Percentiles rank a stretch among this genome's conserved stretches.
These are phyloP conservation scores for Thelephora terrestris DNA, from an alignment of 1,284 basidiomycete genomes.

Conservation along the genomic window DNA sequence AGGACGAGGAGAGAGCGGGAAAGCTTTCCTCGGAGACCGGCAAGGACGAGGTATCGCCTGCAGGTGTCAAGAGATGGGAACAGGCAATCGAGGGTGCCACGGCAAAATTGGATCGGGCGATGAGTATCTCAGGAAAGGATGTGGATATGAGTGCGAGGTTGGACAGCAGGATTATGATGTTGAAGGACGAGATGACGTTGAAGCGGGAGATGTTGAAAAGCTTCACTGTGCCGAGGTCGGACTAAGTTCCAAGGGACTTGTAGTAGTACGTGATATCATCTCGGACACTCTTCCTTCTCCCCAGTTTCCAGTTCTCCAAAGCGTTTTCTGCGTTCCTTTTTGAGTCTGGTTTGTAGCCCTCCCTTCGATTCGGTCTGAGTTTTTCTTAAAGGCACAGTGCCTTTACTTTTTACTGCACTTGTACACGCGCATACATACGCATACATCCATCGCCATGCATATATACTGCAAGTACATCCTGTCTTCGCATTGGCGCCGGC, in stretches of 20 bases:
- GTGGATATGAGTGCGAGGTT: conserved; percentile 57
- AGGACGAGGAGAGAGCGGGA: conserved; percentile 16
- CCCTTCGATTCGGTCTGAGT: too few relatives aligned
- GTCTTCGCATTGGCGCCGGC: background rate
- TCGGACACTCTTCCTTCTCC: too few relatives aligned
- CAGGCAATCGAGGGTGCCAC: conserved; percentile 35
- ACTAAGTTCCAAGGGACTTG: too few relatives aligned
- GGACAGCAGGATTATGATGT: conserved; percentile 59
- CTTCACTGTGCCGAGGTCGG: background rate
- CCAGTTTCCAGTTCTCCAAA: too few relatives aligned
- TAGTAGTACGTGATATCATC: too few relatives aligned
- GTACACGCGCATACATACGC: too few relatives aligned
- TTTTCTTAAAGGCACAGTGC: too few relatives aligned
- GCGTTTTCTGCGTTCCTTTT: too few relatives aligned
- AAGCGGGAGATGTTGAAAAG: conserved; percentile 39
- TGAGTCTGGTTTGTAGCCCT: too few relatives aligned
- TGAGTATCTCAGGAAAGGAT: conserved; percentile 37
- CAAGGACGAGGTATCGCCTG: conserved; percentile 9
- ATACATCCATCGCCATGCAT: too few relatives aligned
- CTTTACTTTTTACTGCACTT: too few relatives aligned
- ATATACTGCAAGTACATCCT: too few relatives aligned
- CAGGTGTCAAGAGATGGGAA: conserved; percentile 33
- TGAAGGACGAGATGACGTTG: conserved; percentile 54
- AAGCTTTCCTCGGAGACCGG: conserved; percentile 8
- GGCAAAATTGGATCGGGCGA: conserved; percentile 41